Base-by-base conservation (phyloP, 2,329 filamentous ascomycete genomes). In the Colletotrichum sp. region DNA sequence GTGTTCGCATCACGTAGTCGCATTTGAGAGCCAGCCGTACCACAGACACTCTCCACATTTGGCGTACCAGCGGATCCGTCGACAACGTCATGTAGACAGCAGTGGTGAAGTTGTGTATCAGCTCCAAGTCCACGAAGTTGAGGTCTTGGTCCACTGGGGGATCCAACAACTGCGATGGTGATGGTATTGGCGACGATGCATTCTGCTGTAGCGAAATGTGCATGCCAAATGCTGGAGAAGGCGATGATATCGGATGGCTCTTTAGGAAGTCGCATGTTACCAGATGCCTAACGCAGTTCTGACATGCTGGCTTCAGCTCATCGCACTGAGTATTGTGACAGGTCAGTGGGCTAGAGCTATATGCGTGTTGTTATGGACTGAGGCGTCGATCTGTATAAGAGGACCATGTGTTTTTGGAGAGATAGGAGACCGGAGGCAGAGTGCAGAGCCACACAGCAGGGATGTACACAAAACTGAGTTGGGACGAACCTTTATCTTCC, bases 81-180 rank as follows among this genome's bases (percentile, higher is more conserved):
- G 86, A 85, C 4, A 91, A 81, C 0, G 89, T 90, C 28, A 84
- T 82, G 71, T 85, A 86, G 1, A 90, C 91, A 8, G 85, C 86
- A 0, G 85, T 88, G 32, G 85, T 86, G 77, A 86, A 91, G 80
- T 91, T 88, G 79, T 91, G 88, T 5, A 91, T 83, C 2, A 91
- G 84, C 76, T 91, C 88, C 16, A 91, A 82, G 71, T 90, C 88
- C 11, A 85, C 78, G 2, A 88, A 78, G 55, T 86, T 86, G 22
- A 87, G 79, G 9, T 78, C 72, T 52, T 55, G 71, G 44, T 57
- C 55, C 15, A 86, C 32, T 3, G 70, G 57, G 3, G 59, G n/a
- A 5, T 59, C 8, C 9, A 16, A 19, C 4, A 22, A 34, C 13
- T 25, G n/a, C 9, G 69, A 3, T 4, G 25, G 36, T 6, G n/a